Percentiles rank a stretch among this genome's conserved stretches.
Conservation (phyloP, 495 filamentous ascomycete species). For the Hyaloscypha variabilis region DNA sequence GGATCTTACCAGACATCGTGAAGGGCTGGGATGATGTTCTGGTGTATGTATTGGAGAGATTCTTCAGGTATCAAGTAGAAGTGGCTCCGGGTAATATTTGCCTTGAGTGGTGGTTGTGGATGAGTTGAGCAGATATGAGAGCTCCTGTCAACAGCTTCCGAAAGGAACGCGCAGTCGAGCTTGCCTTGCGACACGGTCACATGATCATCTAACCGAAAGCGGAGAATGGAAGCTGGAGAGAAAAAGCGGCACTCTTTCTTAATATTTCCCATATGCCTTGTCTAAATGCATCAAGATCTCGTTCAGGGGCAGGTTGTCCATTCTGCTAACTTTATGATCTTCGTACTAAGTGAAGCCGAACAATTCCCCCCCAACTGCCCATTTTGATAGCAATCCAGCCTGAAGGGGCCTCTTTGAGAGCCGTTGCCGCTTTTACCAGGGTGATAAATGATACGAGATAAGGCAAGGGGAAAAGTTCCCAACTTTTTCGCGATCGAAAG, state of each 20-base stretch:
- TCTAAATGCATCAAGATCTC: no score
- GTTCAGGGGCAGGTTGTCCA: no score
- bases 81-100: neutral
- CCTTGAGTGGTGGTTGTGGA: neutral
- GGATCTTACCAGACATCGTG: conserved; percentile 44
- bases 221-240: neutral
- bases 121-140: neutral
- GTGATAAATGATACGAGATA: neutral
- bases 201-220: neutral
- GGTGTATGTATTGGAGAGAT: no score
- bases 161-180: neutral
- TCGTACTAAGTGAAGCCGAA: no score
- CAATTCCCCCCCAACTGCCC: no score
- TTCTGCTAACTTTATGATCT: no score
- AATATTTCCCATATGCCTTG: no score
- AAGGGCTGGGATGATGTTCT: conserved; percentile 11
- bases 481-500: neutral
- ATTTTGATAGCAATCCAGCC: no score
- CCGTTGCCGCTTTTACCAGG: neutral
- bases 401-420: neutral
- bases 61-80: neutral
- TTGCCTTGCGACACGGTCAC: neutral
- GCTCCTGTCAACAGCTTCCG: conserved; percentile 13
- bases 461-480: neutral
- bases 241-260: neutral